Percentiles rank a stretch among this genome's conserved stretches.
These are phyloP conservation scores for Hypsizygus marmoreus DNA, from an alignment of 768 basidiomycete species.

Conservation along the genomic window DNA sequence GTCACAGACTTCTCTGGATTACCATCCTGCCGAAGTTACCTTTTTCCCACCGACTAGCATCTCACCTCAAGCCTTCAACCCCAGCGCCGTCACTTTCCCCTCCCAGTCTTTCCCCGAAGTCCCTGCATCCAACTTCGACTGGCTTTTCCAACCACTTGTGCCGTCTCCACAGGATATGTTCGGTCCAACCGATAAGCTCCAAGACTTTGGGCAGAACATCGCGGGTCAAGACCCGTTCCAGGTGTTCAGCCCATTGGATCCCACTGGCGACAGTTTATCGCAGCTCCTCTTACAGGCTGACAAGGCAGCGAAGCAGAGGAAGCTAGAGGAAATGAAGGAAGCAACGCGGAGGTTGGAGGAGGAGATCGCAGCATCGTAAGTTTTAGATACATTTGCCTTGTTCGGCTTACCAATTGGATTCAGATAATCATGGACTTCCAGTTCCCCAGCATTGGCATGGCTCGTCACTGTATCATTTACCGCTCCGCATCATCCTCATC, in stretches of 20 bases:
- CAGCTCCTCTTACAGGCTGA: not conserved
- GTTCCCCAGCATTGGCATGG: not conserved
- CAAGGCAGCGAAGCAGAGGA: constrained; percentile 2
- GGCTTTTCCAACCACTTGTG: not conserved
- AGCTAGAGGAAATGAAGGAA: constrained; percentile 11
- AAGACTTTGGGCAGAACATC: not conserved
- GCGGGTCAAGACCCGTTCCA: not conserved
- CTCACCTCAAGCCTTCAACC: too few species aligned
- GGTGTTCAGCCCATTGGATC: not conserved
- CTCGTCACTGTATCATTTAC: not conserved
- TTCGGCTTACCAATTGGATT: not conserved
- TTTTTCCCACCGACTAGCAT: not conserved
- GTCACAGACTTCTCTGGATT: constrained; percentile 5
- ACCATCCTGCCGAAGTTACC: constrained; percentile 2
- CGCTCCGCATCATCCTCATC: not conserved
- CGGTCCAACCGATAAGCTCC: not conserved
- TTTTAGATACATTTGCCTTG: too few species aligned
- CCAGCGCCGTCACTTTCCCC: not conserved
- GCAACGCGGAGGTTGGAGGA: constrained; percentile 10
- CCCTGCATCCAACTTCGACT: not conserved
- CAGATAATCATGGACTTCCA: not conserved
- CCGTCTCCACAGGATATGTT: not conserved
- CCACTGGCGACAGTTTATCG: not conserved
- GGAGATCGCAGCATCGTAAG: constrained; percentile 5
- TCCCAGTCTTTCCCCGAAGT: not conserved